Conservation (phyloP, 352 stramenopile genomes). For the Globisporangium lucens region DNA sequence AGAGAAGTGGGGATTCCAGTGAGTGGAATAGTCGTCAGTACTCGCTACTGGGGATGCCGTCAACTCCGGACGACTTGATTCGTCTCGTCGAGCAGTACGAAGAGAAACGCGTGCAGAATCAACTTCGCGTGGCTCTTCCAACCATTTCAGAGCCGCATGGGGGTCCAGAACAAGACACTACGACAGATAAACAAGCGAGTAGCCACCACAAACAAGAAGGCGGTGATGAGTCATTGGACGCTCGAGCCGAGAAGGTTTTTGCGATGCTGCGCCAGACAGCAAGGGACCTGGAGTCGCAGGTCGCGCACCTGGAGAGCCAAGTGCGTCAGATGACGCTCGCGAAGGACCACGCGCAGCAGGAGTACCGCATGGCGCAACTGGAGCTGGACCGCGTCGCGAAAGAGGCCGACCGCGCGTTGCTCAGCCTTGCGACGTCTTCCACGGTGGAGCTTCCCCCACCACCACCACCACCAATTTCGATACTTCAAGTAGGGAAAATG, state of each 20-base stretch:
- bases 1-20: background rate
- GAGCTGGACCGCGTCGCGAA: conserved; percentile 27
- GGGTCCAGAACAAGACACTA: background rate
- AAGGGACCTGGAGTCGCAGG: conserved; percentile 25
- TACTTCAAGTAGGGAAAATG: background rate
- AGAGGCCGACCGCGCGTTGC: conserved; percentile 33
- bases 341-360: conserved; percentile 23
- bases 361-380: conserved; percentile 26
- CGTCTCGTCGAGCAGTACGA: conserved; percentile 19
- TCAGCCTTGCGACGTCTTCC: conserved; percentile 26
- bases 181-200: background rate
- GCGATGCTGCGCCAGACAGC: conserved; percentile 25
- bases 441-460: background rate
- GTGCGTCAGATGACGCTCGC: conserved; percentile 21
- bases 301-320: conserved; percentile 26
- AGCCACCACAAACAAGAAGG: background rate
- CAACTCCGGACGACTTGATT: conserved; percentile 11
- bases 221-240: conserved; percentile 11
- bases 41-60: conserved; percentile 12
- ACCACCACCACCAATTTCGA: conserved; percentile 7
- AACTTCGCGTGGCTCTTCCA: conserved; percentile 10
- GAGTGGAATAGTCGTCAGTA: background rate
- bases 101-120: background rate
- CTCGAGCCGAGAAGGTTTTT: conserved; percentile 26
- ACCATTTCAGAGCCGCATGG: background rate